Base-by-base conservation (phyloP, 331 rosid species). In the Cydonia oblonga region DNA sequence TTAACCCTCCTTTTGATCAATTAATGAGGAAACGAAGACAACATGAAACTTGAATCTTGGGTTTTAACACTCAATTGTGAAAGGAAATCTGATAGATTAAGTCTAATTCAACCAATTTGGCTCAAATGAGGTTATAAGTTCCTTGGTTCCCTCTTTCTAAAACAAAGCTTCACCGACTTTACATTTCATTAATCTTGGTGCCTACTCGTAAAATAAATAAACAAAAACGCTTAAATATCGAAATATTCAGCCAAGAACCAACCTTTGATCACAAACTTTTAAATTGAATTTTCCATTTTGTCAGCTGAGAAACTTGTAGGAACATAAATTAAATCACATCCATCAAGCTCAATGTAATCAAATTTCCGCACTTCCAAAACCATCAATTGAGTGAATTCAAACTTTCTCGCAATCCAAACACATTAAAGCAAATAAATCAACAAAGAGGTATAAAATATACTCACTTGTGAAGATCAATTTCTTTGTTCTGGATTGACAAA, bases 401-500 rank as follows among this genome's bases (percentile, higher is more conserved):
- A 56, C 26, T 38, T 60, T 69, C 49, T 22, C 51, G 22, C 26
- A 35, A 62, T 13, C 28, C 54, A 82, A 65, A 65, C 70, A 57
- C 19, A 71, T 29, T 66, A 51, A 4, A 51, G 5, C 5, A 2
- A 60, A 63, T 52, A 11, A 53, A 42, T 1, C 19, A 19, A 57
- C 9, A 14, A 19, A 24, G 33, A n/a, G 12, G 5, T 35, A n/a
- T 0, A 70, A 75, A 69, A 73, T 28, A 57, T 33, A 38, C 80
- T 60, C 74, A 93, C 98, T 87, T 88, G 63, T 84, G 82, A 78
- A 82, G 71, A 64, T 89, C 84, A 57, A 81, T 63, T 16, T 83
- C 72, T 75, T 81, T 86, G 78, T 88, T 80, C 84, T 85, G 91
- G 74, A 93, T 72, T 75, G 77, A 77, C 24, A 84, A 70, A 64